Percentiles rank a stretch among this genome's conserved stretches.
phyloP scores from a whole-genome alignment of 2,329 filamentous ascomycete genomes.

The Coleophoma cylindrospora region DNA sequence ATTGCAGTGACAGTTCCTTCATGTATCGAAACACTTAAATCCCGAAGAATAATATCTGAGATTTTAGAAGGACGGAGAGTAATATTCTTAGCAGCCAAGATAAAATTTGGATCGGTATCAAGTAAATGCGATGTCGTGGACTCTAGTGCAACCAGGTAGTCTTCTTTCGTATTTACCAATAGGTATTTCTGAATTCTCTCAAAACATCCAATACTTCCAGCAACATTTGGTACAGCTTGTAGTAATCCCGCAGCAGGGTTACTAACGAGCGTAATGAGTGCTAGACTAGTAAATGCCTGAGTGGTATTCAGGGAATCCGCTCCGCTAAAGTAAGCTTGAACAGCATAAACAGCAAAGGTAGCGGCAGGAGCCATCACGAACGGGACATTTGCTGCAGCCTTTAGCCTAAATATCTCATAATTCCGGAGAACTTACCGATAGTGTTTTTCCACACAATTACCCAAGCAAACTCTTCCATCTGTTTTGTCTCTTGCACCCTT shows the following conservation, averaged over 20 bases:
- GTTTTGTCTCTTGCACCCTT: neutral
- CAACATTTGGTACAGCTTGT: neutral
- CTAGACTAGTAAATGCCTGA: slow-evolving; percentile 1
- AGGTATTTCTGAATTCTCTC: slow-evolving; percentile 2
- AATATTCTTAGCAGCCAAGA: neutral
- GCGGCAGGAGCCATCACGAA: neutral
- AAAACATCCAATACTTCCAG: slow-evolving; percentile 1
- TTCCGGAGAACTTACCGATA: neutral
- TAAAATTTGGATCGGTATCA: neutral
- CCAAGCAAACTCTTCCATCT: neutral
- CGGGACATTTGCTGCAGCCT: neutral
- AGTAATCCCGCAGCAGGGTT: slow-evolving; percentile 1
- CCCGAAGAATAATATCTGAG: no score
- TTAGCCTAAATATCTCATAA: neutral
- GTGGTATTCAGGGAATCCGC: neutral
- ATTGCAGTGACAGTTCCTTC: neutral
- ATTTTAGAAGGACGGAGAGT: neutral
- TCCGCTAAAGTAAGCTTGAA: neutral
- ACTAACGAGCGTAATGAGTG: neutral
- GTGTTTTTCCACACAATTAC: neutral
- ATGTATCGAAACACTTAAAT: neutral
- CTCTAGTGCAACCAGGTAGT: neutral
- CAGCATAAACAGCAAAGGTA: neutral
- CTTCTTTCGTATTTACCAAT: no score
- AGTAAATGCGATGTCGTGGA: neutral